A percentile compares a stretch with the other conserved stretches of the same genome.
Evolutionary conservation across 768 basidiomycete species (phyloP).

Genomic region (Coprinellus micaceus): DNA sequence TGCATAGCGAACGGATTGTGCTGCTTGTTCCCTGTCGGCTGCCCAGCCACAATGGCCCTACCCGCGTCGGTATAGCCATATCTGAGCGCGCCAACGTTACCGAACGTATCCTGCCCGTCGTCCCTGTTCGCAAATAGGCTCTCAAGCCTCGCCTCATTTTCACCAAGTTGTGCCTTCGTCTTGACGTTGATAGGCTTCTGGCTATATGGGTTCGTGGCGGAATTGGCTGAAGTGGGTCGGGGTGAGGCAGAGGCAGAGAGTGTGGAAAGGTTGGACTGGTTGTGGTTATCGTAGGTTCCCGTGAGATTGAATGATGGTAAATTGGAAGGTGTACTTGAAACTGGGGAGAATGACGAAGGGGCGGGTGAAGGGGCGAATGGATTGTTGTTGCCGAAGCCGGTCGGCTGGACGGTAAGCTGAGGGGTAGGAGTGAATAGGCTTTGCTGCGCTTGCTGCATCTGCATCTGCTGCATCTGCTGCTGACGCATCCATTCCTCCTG

Average conservation of each 20-base stretch:
- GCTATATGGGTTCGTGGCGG: conserved; percentile 25
- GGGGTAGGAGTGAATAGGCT: conserved; percentile 45
- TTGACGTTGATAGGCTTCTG: conserved; percentile 35
- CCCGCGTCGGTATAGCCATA: conserved; percentile 62
- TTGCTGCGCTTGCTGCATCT: conserved; percentile 46
- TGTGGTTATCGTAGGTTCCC: conserved; percentile 62
- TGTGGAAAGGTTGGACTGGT: conserved; percentile 36
- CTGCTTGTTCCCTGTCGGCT: conserved; percentile 43
- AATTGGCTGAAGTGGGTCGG: conserved; percentile 16
- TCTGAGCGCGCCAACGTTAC: conserved; percentile 79
- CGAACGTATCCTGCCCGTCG: conserved; percentile 94
- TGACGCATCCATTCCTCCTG: conserved; percentile 50
- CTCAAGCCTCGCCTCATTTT: conserved; percentile 79
- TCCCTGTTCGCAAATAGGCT: conserved; percentile 82
- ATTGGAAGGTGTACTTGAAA: conserved; percentile 14
- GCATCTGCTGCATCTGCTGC: conserved; percentile 42
- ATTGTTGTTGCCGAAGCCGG: conserved; percentile 91
- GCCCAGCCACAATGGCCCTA: conserved; percentile 33
- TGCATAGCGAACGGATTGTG: conserved; percentile 70
- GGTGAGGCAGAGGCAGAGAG: conserved; percentile 28
- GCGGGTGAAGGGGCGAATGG: conserved; percentile 71
- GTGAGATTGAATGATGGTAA: conserved; percentile 63
- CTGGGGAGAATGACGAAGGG: conserved; percentile 27
- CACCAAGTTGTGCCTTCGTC: conserved; percentile 37
- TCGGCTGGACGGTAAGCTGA: conserved; percentile 56